Evolutionary conservation across 116 monocot genomes (phyloP).

Genomic region (Posidonia oceanica): DNA sequence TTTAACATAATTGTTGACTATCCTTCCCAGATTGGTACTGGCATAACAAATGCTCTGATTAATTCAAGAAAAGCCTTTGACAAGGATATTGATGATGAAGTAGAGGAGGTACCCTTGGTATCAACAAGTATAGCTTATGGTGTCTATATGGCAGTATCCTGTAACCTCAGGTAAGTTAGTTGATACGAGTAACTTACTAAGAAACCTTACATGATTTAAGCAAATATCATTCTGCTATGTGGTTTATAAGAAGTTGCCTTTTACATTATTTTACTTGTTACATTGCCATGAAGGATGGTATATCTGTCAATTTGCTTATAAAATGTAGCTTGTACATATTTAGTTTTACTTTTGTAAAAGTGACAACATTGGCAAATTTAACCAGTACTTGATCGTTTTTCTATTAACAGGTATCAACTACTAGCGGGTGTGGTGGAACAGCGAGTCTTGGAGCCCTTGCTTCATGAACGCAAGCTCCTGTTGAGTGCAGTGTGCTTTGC

Average conservation of each 20-base stretch:
- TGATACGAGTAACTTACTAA: neutral
- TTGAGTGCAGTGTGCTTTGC: slow-evolving; percentile 88
- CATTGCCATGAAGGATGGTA: too few relatives aligned
- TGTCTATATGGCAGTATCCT: slow-evolving; percentile 96
- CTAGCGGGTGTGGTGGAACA: slow-evolving; percentile 91
- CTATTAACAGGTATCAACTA: slow-evolving; percentile 64
- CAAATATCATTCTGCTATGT: too few relatives aligned
- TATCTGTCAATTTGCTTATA: too few relatives aligned
- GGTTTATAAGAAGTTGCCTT: too few relatives aligned
- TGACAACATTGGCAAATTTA: neutral
- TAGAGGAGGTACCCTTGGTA: slow-evolving; percentile 77
- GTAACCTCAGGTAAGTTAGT: slow-evolving; percentile 79
- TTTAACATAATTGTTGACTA: too few relatives aligned
- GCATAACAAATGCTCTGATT: slow-evolving; percentile 74
- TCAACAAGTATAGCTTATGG: slow-evolving; percentile 96
- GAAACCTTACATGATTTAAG: too few relatives aligned
- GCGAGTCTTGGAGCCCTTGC: slow-evolving; percentile 75
- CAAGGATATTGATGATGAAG: slow-evolving; percentile 58
- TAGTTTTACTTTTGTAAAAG: neutral
- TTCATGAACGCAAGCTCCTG: slow-evolving; percentile 69
- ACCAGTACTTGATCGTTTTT: neutral
- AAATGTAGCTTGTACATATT: neutral
- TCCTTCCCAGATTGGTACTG: slow-evolving; percentile 64
- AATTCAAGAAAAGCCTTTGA: slow-evolving; percentile 59
- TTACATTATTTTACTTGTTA: too few relatives aligned